Percentiles rank a stretch among this genome's conserved stretches.
phyloP scores from a whole-genome alignment of 352 stramenopile species.

The Globisporangium polare region DNA sequence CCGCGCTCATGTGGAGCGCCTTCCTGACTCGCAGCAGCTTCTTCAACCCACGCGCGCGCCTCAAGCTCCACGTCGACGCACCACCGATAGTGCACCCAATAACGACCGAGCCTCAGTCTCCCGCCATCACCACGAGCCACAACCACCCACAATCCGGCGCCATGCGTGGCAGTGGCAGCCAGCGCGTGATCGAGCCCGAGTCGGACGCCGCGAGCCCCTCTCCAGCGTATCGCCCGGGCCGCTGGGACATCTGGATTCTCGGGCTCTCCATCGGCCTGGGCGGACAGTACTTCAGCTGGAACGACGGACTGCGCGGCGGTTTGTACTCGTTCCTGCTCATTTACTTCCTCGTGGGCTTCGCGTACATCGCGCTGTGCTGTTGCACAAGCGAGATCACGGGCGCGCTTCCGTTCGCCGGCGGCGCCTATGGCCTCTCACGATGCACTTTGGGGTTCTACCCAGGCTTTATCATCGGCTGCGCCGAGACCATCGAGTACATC shows the following conservation, averaged over 20 bases:
- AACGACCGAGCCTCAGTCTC: not conserved
- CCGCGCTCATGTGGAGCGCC: slow-evolving; percentile 9
- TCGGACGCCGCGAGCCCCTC: slow-evolving; percentile 94
- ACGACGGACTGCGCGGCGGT: slow-evolving; percentile 22
- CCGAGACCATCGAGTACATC: slow-evolving; percentile 32
- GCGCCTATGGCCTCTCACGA: slow-evolving; percentile 27
- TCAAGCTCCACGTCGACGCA: slow-evolving; percentile 14
- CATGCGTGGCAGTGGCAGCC: not conserved
- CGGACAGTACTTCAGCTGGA: slow-evolving; percentile 38
- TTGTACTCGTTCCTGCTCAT: slow-evolving; percentile 22
- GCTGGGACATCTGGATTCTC: slow-evolving; percentile 54
- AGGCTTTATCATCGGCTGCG: slow-evolving; percentile 30
- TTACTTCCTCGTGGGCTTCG: slow-evolving; percentile 20
- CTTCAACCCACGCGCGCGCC: slow-evolving; percentile 8
- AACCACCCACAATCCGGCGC: not conserved
- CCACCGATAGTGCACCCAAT: not conserved
- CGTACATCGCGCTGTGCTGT: slow-evolving; percentile 28
- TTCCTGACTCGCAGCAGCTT: slow-evolving; percentile 1
- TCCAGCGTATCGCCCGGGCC: slow-evolving; percentile 91
- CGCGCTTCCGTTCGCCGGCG: slow-evolving; percentile 30
- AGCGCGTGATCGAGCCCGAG: slow-evolving; percentile 93
- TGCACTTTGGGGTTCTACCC: slow-evolving; percentile 34
- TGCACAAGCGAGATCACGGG: slow-evolving; percentile 29
- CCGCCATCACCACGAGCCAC: not conserved
- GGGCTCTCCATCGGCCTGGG: slow-evolving; percentile 31